These are phyloP conservation scores for Hibiscus mutabilis DNA, from an alignment of 345 rosid genomes.

Conservation along the genomic window DNA sequence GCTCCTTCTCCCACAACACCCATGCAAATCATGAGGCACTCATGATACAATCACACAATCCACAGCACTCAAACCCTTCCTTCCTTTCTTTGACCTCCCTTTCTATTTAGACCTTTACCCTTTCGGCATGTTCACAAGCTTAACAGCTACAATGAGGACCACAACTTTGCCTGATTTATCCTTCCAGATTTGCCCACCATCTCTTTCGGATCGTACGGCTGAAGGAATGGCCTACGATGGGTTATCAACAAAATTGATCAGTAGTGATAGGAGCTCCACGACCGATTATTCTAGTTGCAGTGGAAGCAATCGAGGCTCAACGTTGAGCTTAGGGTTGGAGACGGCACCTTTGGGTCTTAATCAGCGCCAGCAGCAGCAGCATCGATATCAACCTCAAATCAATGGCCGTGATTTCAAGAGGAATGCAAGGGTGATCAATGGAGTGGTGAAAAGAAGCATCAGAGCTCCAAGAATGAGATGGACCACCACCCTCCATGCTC, in stretches of 20 bases:
- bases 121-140: slow-evolving; percentile 26
- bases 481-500: slow-evolving; percentile 92
- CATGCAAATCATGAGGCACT: slow-evolving; percentile 87
- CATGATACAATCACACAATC: slow-evolving; percentile 40
- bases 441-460: slow-evolving; percentile 51
- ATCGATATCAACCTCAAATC: slow-evolving; percentile 52
- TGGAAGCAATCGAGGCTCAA: slow-evolving; percentile 46
- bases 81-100: slow-evolving; percentile 15
- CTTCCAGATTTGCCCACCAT: slow-evolving; percentile 76
- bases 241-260: slow-evolving; percentile 20
- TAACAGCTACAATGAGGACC: slow-evolving; percentile 26
- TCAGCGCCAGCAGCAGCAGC: slow-evolving; percentile 19
- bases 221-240: slow-evolving; percentile 18
- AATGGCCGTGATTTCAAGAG: slow-evolving; percentile 73
- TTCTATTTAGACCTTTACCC: slow-evolving; percentile 5
- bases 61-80: slow-evolving; percentile 20
- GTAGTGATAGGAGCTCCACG: slow-evolving; percentile 52
- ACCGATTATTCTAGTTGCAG: slow-evolving; percentile 63
- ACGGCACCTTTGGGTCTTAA: slow-evolving; percentile 28
- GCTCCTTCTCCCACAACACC: slow-evolving; percentile 23
- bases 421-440: slow-evolving; percentile 37
- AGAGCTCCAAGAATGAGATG: slow-evolving; percentile 99
- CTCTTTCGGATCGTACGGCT: slow-evolving; percentile 20
- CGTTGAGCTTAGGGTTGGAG: slow-evolving; percentile 64
- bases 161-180: slow-evolving; percentile 70